A percentile compares a stretch with the other conserved stretches of the same genome.
Evolutionary conservation across 2,329 filamentous ascomycete species (phyloP).

Genomic region (Aspergillus sp.): DNA sequence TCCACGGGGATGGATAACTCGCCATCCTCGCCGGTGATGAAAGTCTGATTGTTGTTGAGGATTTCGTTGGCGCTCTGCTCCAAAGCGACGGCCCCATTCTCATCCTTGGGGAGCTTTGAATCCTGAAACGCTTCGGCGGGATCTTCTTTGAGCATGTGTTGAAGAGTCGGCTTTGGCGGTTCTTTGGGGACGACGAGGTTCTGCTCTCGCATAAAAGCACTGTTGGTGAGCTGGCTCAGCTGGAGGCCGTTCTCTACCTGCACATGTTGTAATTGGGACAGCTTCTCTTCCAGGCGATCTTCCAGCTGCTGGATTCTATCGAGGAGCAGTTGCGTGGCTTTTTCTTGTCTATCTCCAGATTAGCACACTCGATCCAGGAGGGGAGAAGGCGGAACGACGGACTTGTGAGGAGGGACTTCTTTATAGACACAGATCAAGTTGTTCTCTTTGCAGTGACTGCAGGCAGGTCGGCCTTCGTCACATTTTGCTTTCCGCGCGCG

Average conservation of each 20-base stretch:
- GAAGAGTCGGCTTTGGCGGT: slow-evolving; percentile 12
- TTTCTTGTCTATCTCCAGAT: slow-evolving; percentile 37
- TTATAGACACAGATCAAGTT: slow-evolving; percentile 81
- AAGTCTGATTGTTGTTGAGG: neutral
- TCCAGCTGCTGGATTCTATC: slow-evolving; percentile 34
- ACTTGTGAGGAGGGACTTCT: slow-evolving; percentile 90
- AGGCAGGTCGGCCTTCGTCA: slow-evolving; percentile 80
- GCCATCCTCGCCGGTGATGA: slow-evolving; percentile 39
- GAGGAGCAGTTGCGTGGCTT: slow-evolving; percentile 38
- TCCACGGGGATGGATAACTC: slow-evolving; percentile 74
- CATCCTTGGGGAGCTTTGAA: slow-evolving; percentile 12
- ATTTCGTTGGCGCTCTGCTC: slow-evolving; percentile 7
- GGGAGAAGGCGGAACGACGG: slow-evolving; percentile 34
- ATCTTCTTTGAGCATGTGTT: slow-evolving; percentile 27
- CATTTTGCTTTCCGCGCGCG: slow-evolving; percentile 87
- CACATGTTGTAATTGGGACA: slow-evolving; percentile 18
- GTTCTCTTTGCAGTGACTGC: slow-evolving; percentile 84
- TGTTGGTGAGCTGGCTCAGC: slow-evolving; percentile 8
- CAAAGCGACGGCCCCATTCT: slow-evolving; percentile 1
- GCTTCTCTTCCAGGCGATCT: slow-evolving; percentile 26
- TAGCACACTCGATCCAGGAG: slow-evolving; percentile 1
- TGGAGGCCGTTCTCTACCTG: slow-evolving; percentile 17
- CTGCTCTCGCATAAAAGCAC: slow-evolving; percentile 3
- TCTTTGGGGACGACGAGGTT: slow-evolving; percentile 6
- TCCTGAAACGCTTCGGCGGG: slow-evolving; percentile 10